Evolutionary conservation across 2,329 filamentous ascomycete genomes (phyloP), one percentile per base, ranked within the genome.

Genomic region (Xylariaceae sp.): DNA sequence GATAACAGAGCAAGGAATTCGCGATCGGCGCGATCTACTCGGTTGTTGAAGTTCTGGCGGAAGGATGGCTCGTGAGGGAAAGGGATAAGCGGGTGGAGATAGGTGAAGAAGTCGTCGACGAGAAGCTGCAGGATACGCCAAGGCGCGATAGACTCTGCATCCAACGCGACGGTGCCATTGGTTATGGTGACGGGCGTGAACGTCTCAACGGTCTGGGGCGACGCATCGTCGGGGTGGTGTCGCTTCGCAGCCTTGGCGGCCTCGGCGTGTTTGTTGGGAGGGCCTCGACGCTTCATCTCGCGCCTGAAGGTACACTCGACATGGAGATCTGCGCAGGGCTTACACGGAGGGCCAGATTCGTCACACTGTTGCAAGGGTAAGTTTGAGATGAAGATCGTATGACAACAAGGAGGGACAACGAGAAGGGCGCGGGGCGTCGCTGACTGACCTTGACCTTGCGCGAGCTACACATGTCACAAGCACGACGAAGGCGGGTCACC

Each of bases 21-120:
- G 10, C 82, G 80, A 58, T 83, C 84, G 6, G 76, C 80, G 47
- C 83, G 76, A 64, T 90, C 87, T 63, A 88, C 82, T 33, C 88
- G 78, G 49, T 79, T 78, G 7, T 77, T 77, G 67, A 90, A 88
- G 1, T 83, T 83, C 55, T 83, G 79, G 18, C 87, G 80, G 66
- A 92, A 91, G 4, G 86, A 88, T 0, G 87, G 87, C 65, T 91
- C 87, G 67, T 92, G 88, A 0, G 88, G 88, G 51, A 92, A 91
- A 0, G 88, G 88, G 52, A 82, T 82, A 9, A 92, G 77, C 1
- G 88, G 88, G 61, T 91, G 87, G 48, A 91, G 86, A 66, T 90
- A 90, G 16, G 86, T 90, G 71, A 91, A 92, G 76, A 89, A 92
- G 71, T 92, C 88, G 66, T 91, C 86, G 51, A 92, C 81, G 14